phyloP scores from a whole-genome alignment of 352 stramenopile species.

The Phytopythium kandeliae region DNA sequence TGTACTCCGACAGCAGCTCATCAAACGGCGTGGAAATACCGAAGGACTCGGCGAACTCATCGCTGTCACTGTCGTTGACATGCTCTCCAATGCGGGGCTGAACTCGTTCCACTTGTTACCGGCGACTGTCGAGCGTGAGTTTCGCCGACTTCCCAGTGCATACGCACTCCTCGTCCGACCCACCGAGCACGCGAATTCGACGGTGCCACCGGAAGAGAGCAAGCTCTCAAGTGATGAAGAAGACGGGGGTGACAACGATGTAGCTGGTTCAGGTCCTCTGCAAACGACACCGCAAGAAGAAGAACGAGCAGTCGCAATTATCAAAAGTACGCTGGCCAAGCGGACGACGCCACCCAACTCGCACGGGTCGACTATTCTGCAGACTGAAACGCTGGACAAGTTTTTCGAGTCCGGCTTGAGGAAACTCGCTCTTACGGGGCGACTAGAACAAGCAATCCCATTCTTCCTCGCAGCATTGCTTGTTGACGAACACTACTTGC shows the following conservation, averaged over 20 bases:
- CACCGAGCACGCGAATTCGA: not conserved
- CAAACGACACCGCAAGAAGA: slow-evolving; percentile 24
- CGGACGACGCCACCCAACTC: slow-evolving; percentile 8
- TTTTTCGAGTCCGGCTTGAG: slow-evolving; percentile 47
- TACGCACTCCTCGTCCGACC: not conserved
- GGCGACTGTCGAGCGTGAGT: slow-evolving; percentile 21
- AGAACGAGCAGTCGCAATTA: slow-evolving; percentile 26
- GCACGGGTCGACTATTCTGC: slow-evolving; percentile 8
- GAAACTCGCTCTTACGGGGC: slow-evolving; percentile 28
- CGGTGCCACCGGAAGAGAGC: not conserved
- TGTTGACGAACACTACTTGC: slow-evolving; percentile 44
- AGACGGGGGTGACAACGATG: slow-evolving; percentile 10
- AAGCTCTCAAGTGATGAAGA: slow-evolving; percentile 7
- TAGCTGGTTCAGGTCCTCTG: not conserved
- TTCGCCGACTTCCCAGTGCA: slow-evolving; percentile 6
- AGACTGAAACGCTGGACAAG: slow-evolving; percentile 45
- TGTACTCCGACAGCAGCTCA: not conserved
- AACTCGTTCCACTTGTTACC: slow-evolving; percentile 39
- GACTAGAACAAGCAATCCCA: slow-evolving; percentile 26
- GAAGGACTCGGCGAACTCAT: not conserved
- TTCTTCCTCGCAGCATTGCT: slow-evolving; percentile 47
- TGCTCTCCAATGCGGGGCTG: slow-evolving; percentile 41
- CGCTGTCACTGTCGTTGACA: slow-evolving; percentile 25
- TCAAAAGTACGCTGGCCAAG: slow-evolving; percentile 36
- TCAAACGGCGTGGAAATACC: not conserved